These are phyloP conservation scores for Gossypium herbaceum DNA, from an alignment of 345 rosid genomes.

Conservation along the genomic window DNA sequence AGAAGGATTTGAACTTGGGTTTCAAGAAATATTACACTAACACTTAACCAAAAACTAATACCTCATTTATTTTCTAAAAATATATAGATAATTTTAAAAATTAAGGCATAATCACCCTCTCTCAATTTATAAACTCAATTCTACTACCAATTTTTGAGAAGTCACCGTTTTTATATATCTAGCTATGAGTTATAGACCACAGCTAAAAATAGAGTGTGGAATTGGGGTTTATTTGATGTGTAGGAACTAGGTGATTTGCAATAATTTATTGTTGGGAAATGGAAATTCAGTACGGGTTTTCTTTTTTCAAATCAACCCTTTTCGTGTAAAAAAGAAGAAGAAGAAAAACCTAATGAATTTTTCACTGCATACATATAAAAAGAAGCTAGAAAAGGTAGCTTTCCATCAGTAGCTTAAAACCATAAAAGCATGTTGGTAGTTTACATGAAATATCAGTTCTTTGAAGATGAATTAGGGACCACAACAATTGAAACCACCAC, in stretches of 20 bases:
- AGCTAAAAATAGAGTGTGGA: neutral
- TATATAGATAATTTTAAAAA: no score
- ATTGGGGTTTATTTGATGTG: neutral
- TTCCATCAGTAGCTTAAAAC: slow-evolving; percentile 35
- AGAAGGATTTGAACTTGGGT: no score
- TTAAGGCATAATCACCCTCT: no score
- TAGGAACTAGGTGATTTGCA: neutral
- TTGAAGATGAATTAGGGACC: slow-evolving; percentile 42
- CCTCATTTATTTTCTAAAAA: no score
- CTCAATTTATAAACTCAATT: no score
- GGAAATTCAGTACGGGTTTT: neutral
- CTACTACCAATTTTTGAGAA: no score
- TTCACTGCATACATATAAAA: neutral
- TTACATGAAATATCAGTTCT: slow-evolving; percentile 37
- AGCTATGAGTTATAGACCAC: neutral
- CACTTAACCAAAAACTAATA: no score
- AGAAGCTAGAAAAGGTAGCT: neutral
- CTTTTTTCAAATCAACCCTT: no score
- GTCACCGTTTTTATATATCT: neutral
- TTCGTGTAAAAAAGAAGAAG: no score
- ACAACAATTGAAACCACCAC: slow-evolving; percentile 25
- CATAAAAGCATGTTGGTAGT: slow-evolving; percentile 34
- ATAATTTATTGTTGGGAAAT: neutral
- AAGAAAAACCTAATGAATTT: neutral
- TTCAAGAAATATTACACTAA: no score